Evolutionary conservation across 345 rosid species (phyloP), one percentile per base, ranked within the genome.

Genomic region (Kernera saxatilis): DNA sequence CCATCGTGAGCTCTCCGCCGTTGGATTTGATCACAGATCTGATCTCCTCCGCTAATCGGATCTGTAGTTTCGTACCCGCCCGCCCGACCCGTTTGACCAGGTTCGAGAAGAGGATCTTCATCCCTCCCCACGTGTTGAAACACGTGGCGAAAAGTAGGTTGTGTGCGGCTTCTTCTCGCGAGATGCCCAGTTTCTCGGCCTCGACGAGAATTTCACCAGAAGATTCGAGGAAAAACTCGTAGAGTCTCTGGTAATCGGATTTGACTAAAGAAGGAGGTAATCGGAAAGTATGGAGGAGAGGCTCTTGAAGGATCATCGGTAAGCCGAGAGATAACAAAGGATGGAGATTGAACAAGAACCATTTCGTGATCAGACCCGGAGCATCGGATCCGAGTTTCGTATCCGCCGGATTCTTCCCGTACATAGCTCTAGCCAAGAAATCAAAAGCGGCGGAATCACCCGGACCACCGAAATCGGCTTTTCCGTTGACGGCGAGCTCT

Each of bases 61-160:
- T 76, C 76, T 93, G 98, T 33, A 91, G 70, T 6, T 77, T 69
- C 8, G 36, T 71, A 39, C 98, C 98, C 9, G 84, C 89, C 4
- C 84, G 88, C 3, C 91, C 97, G 58, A 93, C 70, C 80, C 87
- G 88, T 51, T 88, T 91, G 29, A 93, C 50, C 35, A 83, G 6
- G 74, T 44, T 87, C 8, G 97, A 87, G 73, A 93, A 86, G 25
- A 93, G 60, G 17, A 87, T 4, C 37, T 76, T 91, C 81, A 93
- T 79, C 14, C 98, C 98, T 5, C 96, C 98, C 70, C 83, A 91
- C 11, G 97, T 77, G 70, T 93, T 93, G 58, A 93, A 93, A 77
- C 98, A 93, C 18, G 96, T 86, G 70, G 91, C 76, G 80, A 93
- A 93, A 29, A 91, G 39, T 14, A 93, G 74, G 61, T 93, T 93